Conservation (phyloP, 73 alveolate genomes). For the Stentor roeselii region DNA sequence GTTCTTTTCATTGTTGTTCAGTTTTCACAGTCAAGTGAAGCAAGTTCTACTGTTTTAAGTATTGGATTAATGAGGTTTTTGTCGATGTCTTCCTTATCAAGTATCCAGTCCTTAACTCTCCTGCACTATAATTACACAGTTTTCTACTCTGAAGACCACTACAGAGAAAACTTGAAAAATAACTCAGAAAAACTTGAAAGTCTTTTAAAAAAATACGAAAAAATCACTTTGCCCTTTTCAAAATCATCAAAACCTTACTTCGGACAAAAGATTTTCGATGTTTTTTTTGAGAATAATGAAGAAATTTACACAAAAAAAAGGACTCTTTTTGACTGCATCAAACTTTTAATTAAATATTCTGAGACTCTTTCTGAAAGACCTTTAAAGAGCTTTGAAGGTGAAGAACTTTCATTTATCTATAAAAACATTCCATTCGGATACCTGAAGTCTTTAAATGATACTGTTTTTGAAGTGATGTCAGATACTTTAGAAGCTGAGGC, state of each 20-base stretch:
- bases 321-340: not conserved
- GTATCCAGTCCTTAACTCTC: not conserved
- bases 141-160: not conserved
- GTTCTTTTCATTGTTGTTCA: too few relatives aligned
- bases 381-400: not conserved
- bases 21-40: too few relatives aligned
- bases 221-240: not conserved
- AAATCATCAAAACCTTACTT: too few relatives aligned
- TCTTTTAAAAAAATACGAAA: too few relatives aligned
- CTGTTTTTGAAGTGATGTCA: not conserved
- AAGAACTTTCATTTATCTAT: not conserved
- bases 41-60: too few relatives aligned
- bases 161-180: not conserved
- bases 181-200: not conserved
- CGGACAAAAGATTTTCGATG: too few relatives aligned
- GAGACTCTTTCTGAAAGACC: not conserved
- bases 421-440: not conserved
- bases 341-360: not conserved
- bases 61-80: slow-evolving; percentile 15
- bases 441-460: not conserved
- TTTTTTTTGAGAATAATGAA: too few relatives aligned
- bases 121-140: not conserved
- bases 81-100: not conserved
- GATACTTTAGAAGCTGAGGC: not conserved
- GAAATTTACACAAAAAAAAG: too few relatives aligned